Base-by-base conservation (phyloP, 257 asterid species). In the Fraxinus excelsior region DNA sequence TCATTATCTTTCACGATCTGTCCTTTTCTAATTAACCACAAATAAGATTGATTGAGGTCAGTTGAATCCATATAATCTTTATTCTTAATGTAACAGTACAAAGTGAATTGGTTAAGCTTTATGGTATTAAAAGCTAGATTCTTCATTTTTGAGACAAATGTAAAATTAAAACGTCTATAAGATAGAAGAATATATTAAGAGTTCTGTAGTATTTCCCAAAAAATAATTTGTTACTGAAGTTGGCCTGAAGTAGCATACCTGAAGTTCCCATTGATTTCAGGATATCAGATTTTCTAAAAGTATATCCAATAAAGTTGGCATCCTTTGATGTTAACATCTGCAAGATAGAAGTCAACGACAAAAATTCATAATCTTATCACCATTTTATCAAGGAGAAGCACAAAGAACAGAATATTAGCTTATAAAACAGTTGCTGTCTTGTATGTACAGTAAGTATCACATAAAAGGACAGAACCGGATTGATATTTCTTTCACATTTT, bases 261-360 rank as follows among this genome's bases (percentile, higher is more conserved):
- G 98, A 90, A 65, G 86, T 81, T 80, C 86, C 98, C 83, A 88
- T 87, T 75, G 99, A 90, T 83, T 93, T 91, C 32, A 90, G 84
- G 62, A 90, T 82, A 81, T 95, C 97, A 0, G 97, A 95, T 85
- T 95, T 95, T 94, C 90, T 95, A 94, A 87, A 95, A 51, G 99
- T 95, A 79, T 91, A 95, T 71, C 99, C 98, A 68, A 95, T 95
- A 69, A 95, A 95, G 84, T 95, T 91, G 67, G 98, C 75, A 83
- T 95, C 99, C 84, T 93, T 95, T 16, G 99, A 95, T 51, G 98
- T 92, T 73, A 95, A 81, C 99, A 95, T 95, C 98, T 95, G 92
- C 85, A 73, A 72, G 62, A 67, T 68, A 71, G 78, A 46, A 78
- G 70, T 60, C n/a, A 23, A 81, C 14, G 19, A 9, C 40, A 67